Evolutionary conservation across 2,329 filamentous ascomycete genomes (phyloP), one percentile per base, ranked within the genome.

Genomic region (Neoarthrinium moseri): DNA sequence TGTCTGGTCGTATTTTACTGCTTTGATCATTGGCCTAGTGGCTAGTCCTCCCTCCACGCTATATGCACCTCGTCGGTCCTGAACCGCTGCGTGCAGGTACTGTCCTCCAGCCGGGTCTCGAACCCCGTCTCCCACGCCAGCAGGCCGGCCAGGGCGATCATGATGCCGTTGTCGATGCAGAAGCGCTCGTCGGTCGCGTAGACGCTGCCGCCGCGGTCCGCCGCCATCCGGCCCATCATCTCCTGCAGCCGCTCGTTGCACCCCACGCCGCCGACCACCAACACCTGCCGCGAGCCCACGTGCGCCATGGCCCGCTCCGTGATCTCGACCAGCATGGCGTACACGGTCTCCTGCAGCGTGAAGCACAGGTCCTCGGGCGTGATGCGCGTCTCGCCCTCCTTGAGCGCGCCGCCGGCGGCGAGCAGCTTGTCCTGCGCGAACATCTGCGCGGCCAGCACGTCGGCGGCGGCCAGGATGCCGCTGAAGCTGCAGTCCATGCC

Each of bases 101-200:
- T 92, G 35, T 96, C 88, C 52, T 86, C 83, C 37, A 97, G 64
- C 6, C 78, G 71, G 2, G 91, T 96, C 49, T 70, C 76, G 61
- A 90, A 91, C 1, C 92, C 92, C 13, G 84, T 91, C 65, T 84
- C 77, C 64, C 87, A 94, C 2, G 91, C 91, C 59, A 96, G 65
- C 57, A 99, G 69, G 2, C 94, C 94, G 2, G 94, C 94, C 66
- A 99, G 92, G 1, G 94, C 94, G 71, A 99, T 99, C 94, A 99
- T 99, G 63, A 99, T 97, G 39, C 94, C 94, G 60, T 99, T 99
- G 68, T 99, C 94, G 57, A 99, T 99, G 65, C 94, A 99, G 66
- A 96, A 99, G 36, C 94, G 78, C 74, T 99, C 94, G 64, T 99
- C 94, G 0, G 92, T 97, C 20, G 94, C 91, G 69, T 88, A 96